Conservation (phyloP, 257 asterid species). For the Primulina tabacum region DNA sequence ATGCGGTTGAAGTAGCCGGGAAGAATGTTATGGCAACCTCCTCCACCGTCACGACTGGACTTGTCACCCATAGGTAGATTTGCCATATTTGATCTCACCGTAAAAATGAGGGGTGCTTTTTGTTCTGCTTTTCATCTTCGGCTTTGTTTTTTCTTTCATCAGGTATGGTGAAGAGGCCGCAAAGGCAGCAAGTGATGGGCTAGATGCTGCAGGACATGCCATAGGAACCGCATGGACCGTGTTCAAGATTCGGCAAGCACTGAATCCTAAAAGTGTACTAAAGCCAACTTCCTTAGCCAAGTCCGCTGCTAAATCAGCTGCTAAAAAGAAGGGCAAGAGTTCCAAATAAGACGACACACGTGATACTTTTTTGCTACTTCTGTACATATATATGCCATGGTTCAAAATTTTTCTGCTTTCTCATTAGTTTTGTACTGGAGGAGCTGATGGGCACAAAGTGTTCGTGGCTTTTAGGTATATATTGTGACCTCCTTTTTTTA, state of each 20-base stretch:
- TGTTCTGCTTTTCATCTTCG: not conserved
- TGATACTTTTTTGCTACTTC: not conserved
- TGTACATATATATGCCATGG: not conserved
- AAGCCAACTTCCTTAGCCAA: slow-evolving; percentile 61
- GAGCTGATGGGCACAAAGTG: not conserved
- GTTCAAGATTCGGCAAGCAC: slow-evolving; percentile 77
- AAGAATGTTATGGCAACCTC: slow-evolving; percentile 92
- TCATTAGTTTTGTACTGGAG: not conserved
- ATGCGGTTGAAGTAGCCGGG: slow-evolving; percentile 94
- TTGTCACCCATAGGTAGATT: slow-evolving; percentile 69
- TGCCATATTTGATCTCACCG: not conserved
- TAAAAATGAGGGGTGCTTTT: not conserved
- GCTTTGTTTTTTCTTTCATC: not conserved
- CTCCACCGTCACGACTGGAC: slow-evolving; percentile 85
- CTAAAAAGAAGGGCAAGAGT: slow-evolving; percentile 44
- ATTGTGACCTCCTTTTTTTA: not conserved
- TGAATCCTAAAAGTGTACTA: slow-evolving; percentile 69
- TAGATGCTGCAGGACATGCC: slow-evolving; percentile 91
- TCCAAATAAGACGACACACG: slow-evolving; percentile 32
- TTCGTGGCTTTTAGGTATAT: not conserved
- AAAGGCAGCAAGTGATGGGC: slow-evolving; percentile 79
- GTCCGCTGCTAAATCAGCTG: slow-evolving; percentile 46
- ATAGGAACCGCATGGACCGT: slow-evolving; percentile 89
- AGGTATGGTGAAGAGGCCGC: slow-evolving; percentile 95
- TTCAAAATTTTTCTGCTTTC: no score